phyloP scores from a whole-genome alignment of 805 yeast species.

The Candida orba region DNA sequence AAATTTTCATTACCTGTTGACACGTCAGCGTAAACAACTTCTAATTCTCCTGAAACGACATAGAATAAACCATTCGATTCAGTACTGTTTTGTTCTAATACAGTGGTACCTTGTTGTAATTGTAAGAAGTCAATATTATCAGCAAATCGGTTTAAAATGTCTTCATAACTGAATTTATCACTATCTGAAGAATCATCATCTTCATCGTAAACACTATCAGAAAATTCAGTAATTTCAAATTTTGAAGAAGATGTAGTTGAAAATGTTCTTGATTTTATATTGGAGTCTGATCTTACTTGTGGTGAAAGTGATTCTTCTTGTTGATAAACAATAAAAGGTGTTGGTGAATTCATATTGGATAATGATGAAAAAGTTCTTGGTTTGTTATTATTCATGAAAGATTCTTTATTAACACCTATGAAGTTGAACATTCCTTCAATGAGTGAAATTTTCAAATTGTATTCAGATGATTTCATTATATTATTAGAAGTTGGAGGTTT shows the following conservation, averaged over 20 bases:
- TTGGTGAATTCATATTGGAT: slow-evolving; percentile 17
- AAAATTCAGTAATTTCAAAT: slow-evolving; percentile 14
- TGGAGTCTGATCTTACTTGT: neutral
- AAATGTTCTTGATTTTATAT: slow-evolving; percentile 8
- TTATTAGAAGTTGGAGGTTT: slow-evolving; percentile 1
- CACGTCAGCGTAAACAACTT: slow-evolving; percentile 45
- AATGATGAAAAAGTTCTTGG: neutral
- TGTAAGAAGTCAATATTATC: slow-evolving; percentile 49
- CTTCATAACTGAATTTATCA: slow-evolving; percentile 41
- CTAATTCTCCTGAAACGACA: slow-evolving; percentile 71
- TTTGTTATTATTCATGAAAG: slow-evolving; percentile 15
- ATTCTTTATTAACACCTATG: slow-evolving; percentile 52
- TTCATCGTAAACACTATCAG: slow-evolving; percentile 6
- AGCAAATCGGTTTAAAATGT: slow-evolving; percentile 43
- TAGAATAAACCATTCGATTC: slow-evolving; percentile 71
- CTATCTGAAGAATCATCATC: slow-evolving; percentile 16
- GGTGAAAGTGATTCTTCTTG: neutral
- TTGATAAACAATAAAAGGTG: slow-evolving; percentile 10
- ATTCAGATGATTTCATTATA: slow-evolving; percentile 29
- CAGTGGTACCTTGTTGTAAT: slow-evolving; percentile 42
- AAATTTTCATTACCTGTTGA: slow-evolving; percentile 28
- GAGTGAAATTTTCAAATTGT: slow-evolving; percentile 53
- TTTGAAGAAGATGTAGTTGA: slow-evolving; percentile 18
- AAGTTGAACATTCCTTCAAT: slow-evolving; percentile 63
- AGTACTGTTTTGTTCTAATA: slow-evolving; percentile 54